These are phyloP conservation scores for Arthroderma uncinatum DNA, from an alignment of 2,329 filamentous ascomycete genomes.

Conservation along the genomic window DNA sequence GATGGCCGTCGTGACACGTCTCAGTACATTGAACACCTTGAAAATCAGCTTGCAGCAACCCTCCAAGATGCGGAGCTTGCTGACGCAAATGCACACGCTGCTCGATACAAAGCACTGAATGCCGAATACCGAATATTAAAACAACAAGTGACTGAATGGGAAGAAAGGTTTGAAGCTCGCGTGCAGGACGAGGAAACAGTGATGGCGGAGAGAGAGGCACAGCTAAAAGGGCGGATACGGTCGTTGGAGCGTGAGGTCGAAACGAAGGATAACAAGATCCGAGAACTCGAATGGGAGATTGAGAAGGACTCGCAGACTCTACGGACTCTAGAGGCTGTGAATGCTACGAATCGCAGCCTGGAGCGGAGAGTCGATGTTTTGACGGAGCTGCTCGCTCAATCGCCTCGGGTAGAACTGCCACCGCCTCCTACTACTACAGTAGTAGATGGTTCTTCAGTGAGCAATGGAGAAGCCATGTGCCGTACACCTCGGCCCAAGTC, in stretches of 20 bases:
- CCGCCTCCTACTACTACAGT: neutral
- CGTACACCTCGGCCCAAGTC: constrained; percentile 21
- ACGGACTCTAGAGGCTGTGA: constrained; percentile 23
- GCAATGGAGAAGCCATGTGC: constrained; percentile 13
- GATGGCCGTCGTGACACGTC: constrained; percentile 29
- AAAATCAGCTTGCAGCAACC: constrained; percentile 34
- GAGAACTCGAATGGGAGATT: constrained; percentile 25
- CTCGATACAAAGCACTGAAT: constrained; percentile 28
- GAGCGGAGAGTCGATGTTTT: constrained; percentile 28
- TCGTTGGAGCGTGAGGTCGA: constrained; percentile 25
- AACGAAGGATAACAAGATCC: constrained; percentile 22
- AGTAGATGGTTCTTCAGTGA: constrained; percentile 5
- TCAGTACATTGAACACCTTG: constrained; percentile 41
- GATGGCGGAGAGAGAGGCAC: constrained; percentile 22
- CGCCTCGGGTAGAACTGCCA: constrained; percentile 17
- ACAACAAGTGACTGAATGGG: constrained; percentile 23
- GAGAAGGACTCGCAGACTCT: constrained; percentile 25
- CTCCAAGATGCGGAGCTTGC: constrained; percentile 31
- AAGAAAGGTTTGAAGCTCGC: constrained; percentile 26
- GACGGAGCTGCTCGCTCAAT: constrained; percentile 28
- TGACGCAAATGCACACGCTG: constrained; percentile 31
- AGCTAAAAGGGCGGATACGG: constrained; percentile 23
- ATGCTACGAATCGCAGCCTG: constrained; percentile 25
- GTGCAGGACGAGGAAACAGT: constrained; percentile 23
- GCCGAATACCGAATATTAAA: constrained; percentile 25